Percentiles rank a stretch among this genome's conserved stretches.
These are phyloP conservation scores for Penicillium crustosum DNA, from an alignment of 2,329 filamentous ascomycete species.

Conservation along the genomic window DNA sequence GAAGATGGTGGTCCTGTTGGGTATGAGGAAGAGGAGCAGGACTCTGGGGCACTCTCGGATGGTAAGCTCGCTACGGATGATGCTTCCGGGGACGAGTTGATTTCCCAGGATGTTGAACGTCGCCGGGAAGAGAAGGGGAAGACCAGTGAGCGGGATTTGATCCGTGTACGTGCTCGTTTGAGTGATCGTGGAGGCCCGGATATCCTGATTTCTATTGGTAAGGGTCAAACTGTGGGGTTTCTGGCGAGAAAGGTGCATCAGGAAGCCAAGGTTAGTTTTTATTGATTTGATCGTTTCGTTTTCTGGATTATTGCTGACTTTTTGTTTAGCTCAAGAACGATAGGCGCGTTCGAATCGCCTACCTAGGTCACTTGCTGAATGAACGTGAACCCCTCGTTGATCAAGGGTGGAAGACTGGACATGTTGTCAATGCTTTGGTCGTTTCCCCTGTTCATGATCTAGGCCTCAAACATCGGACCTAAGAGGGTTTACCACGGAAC, in stretches of 20 bases:
- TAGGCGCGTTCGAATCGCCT: slow-evolving; percentile 68
- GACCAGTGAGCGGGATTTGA: slow-evolving; percentile 54
- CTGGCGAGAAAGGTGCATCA: slow-evolving; percentile 64
- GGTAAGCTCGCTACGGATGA: slow-evolving; percentile 39
- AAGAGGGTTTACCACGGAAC: neutral
- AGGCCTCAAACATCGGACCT: neutral
- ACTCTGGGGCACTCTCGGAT: slow-evolving; percentile 29
- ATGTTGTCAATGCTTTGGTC: slow-evolving; percentile 76
- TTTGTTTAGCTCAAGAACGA: slow-evolving; percentile 54
- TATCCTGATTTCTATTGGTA: slow-evolving; percentile 57
- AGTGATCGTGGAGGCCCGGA: slow-evolving; percentile 66
- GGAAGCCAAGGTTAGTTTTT: slow-evolving; percentile 59
- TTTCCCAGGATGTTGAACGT: slow-evolving; percentile 41
- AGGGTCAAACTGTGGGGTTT: slow-evolving; percentile 63
- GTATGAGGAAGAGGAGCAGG: slow-evolving; percentile 21
- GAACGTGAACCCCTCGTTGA: slow-evolving; percentile 63
- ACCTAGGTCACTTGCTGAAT: slow-evolving; percentile 76
- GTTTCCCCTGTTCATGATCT: slow-evolving; percentile 34
- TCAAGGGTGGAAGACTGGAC: slow-evolving; percentile 73
- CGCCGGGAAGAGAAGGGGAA: slow-evolving; percentile 62
- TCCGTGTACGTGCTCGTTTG: slow-evolving; percentile 62
- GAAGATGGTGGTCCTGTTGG: slow-evolving; percentile 20
- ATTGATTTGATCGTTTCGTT: neutral
- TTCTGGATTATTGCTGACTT: slow-evolving; percentile 8
- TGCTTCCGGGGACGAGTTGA: slow-evolving; percentile 42